Evolutionary conservation across 768 basidiomycete genomes (phyloP).

Genomic region (Tephrocybe rancida): DNA sequence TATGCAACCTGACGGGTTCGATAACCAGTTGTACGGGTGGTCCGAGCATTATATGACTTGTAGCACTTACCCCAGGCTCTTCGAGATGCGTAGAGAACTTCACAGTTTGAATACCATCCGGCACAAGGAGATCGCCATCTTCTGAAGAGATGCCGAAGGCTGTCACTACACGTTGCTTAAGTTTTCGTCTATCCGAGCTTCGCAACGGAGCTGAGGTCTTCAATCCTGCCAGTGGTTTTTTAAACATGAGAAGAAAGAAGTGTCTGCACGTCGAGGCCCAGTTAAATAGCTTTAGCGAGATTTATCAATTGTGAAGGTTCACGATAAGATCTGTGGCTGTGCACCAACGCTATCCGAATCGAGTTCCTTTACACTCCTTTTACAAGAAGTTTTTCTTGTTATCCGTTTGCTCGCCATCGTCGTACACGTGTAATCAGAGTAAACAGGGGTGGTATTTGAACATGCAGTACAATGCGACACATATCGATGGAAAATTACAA

Average conservation of each 20-base stretch:
- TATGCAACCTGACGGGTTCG: slow-evolving; percentile 54
- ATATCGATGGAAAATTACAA: too few species aligned
- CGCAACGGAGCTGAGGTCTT: slow-evolving; percentile 80
- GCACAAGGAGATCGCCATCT: slow-evolving; percentile 69
- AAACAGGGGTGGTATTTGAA: too few species aligned
- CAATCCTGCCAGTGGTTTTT: slow-evolving; percentile 67
- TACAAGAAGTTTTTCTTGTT: too few species aligned
- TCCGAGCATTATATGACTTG: background rate
- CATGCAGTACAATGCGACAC: too few species aligned
- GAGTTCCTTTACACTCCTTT: too few species aligned
- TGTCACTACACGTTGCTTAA: slow-evolving; percentile 59
- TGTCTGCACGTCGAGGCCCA: too few species aligned
- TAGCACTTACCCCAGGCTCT: slow-evolving; percentile 62
- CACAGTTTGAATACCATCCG: slow-evolving; percentile 68
- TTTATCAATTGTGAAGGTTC: background rate
- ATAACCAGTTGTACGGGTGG: background rate
- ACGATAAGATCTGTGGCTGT: slow-evolving; percentile 20
- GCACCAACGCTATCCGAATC: background rate
- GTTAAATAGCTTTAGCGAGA: too few species aligned
- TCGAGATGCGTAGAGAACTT: slow-evolving; percentile 69
- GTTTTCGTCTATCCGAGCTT: slow-evolving; percentile 72
- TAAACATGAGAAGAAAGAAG: slow-evolving; percentile 55
- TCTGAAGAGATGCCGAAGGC: slow-evolving; percentile 52
- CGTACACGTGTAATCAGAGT: too few species aligned
- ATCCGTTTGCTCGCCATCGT: too few species aligned